Conservation (phyloP, 1,284 basidiomycete genomes). For the Bjerkandera adusta region DNA sequence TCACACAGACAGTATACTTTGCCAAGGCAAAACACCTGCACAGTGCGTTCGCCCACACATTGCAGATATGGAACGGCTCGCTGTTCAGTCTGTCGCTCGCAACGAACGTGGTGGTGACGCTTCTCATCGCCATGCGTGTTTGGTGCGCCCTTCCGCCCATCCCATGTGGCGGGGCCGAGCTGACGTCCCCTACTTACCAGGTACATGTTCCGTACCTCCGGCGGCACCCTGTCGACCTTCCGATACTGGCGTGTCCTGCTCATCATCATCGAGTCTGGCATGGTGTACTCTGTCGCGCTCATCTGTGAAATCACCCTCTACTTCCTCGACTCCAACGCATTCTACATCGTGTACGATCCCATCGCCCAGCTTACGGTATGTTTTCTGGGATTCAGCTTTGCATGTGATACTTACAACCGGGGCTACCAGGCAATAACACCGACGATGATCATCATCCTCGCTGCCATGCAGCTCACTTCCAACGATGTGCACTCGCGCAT, state of each 20-base stretch:
- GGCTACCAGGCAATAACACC: constrained; percentile 29
- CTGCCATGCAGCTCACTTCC: constrained; percentile 31
- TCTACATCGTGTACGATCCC: constrained; percentile 41
- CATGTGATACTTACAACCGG: background rate
- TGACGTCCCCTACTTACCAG: constrained; percentile 16
- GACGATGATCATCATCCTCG: constrained; percentile 34
- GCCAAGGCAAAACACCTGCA: constrained; percentile 31
- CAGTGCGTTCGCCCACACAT: constrained; percentile 32
- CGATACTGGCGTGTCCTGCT: constrained; percentile 33
- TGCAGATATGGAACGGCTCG: constrained; percentile 36
- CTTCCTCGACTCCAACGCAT: constrained; percentile 35
- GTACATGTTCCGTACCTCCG: constrained; percentile 27
- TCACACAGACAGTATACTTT: constrained; percentile 35
- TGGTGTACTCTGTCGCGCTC: constrained; percentile 38
- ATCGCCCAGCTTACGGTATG: constrained; percentile 39
- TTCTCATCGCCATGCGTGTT: constrained; percentile 34
- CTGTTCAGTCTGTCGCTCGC: constrained; percentile 37
- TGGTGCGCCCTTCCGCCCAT: constrained; percentile 26
- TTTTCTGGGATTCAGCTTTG: background rate
- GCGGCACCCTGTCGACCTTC: constrained; percentile 21
- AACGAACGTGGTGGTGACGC: constrained; percentile 35
- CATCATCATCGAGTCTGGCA: constrained; percentile 39
- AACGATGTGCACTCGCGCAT: constrained; percentile 25
- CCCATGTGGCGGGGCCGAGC: background rate
- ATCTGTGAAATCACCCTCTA: constrained; percentile 38